Percentiles rank a stretch among this genome's conserved stretches.
Conservation (phyloP, 225 moss, liverwort and hornwort genomes). For the Sphagnum tenellum region DNA sequence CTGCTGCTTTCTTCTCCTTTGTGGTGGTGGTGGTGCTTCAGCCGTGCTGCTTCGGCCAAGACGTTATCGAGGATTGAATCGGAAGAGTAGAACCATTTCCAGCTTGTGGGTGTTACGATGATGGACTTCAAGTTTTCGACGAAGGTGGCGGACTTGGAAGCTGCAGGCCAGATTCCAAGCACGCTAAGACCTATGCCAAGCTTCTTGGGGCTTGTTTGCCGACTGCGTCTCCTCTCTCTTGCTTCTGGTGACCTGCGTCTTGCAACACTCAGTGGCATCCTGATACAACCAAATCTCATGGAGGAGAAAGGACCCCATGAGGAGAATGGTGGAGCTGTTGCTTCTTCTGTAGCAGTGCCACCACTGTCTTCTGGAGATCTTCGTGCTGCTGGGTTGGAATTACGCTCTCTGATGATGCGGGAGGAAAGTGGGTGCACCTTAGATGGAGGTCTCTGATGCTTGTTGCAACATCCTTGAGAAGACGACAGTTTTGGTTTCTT, state of each 20-base stretch:
- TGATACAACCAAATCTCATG: conserved; percentile 1
- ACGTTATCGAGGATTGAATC: conserved; percentile 33
- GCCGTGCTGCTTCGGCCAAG: conserved; percentile 33
- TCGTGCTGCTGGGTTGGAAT: conserved; percentile 14
- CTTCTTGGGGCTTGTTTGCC: conserved; percentile 6
- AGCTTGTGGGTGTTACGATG: conserved; percentile 33
- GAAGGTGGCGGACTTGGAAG: conserved; percentile 7
- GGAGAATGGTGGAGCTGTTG: not conserved
- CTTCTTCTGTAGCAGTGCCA: conserved; percentile 6
- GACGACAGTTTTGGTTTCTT: not conserved
- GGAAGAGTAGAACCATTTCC: conserved; percentile 45
- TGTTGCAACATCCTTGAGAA: conserved; percentile 9
- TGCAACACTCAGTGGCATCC: not conserved
- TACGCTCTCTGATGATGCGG: conserved; percentile 28
- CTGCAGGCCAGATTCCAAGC: conserved; percentile 34
- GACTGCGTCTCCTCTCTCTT: conserved; percentile 4
- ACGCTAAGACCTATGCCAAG: conserved; percentile 22
- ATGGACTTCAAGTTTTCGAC: conserved; percentile 17
- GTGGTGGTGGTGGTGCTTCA: conserved; percentile 11
- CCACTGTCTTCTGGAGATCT: not conserved
- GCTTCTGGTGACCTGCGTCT: conserved; percentile 3
- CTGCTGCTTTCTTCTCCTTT: conserved; percentile 12
- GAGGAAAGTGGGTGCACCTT: conserved; percentile 50
- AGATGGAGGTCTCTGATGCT: conserved; percentile 21
- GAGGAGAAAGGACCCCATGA: conserved; percentile 8